phyloP scores from a whole-genome alignment of 495 filamentous ascomycete genomes.

The Coniosporium apollinis region DNA sequence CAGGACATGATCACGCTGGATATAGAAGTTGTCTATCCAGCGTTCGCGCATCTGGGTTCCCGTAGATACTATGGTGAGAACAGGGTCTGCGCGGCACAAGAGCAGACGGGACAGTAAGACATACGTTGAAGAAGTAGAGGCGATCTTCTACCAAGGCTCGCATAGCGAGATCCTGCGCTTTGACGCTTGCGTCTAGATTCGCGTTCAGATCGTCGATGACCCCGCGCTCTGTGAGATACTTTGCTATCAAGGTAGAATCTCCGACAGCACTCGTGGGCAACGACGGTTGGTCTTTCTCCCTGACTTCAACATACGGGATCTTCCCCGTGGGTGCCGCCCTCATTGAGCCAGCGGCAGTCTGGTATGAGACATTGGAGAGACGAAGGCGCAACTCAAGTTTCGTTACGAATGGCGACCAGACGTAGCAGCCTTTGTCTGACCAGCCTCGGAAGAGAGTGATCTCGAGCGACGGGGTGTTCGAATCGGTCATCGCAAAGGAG shows the following conservation, averaged over 20 bases:
- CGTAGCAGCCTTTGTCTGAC: conserved; percentile 23
- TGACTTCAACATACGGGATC: conserved; percentile 37
- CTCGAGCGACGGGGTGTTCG: too few relatives aligned
- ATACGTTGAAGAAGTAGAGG: conserved; percentile 37
- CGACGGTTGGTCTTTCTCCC: conserved; percentile 3
- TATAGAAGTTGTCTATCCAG: conserved; percentile 45
- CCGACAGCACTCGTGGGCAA: conserved; percentile 8
- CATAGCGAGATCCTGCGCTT: conserved; percentile 33
- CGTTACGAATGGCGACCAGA: conserved; percentile 48
- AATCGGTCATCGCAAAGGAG: too few relatives aligned
- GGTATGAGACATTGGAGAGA: conserved; percentile 33
- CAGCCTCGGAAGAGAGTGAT: conserved; percentile 40
- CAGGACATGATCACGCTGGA: conserved; percentile 38
- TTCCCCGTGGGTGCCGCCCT: conserved; percentile 36
- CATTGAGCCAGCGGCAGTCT: conserved; percentile 25
- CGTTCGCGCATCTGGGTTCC: conserved; percentile 29
- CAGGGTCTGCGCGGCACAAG: background rate
- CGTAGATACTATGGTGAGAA: conserved; percentile 2
- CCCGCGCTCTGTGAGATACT: conserved; percentile 25
- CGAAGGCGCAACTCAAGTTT: conserved; percentile 50
- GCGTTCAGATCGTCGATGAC: conserved; percentile 32
- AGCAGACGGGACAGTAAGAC: conserved; percentile 3
- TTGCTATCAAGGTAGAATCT: conserved; percentile 41
- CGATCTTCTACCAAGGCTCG: conserved; percentile 43
- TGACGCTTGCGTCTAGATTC: conserved; percentile 19